Percentiles rank a stretch among this genome's conserved stretches.
Conservation (phyloP, 2,329 filamentous ascomycete species). For the Acrodontium crateriforme region DNA sequence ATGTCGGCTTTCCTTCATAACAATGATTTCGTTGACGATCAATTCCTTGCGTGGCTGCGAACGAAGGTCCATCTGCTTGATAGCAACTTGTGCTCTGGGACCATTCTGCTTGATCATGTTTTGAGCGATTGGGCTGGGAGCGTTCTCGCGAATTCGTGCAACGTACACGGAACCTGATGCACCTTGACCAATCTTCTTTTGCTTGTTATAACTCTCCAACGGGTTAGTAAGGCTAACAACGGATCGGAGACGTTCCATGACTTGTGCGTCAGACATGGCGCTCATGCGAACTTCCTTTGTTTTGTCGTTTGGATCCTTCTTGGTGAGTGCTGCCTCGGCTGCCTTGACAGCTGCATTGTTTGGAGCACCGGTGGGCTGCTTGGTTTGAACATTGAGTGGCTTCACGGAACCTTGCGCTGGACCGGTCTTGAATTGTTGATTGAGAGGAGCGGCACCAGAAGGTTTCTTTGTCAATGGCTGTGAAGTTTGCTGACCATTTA, state of each 20-base stretch:
- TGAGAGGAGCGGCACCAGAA: conserved; percentile 10
- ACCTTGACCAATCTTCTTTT: conserved; percentile 98
- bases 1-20: conserved; percentile 99
- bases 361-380: conserved; percentile 35
- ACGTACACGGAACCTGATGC: conserved; percentile 97
- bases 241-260: conserved; percentile 89
- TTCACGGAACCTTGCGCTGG: conserved; percentile 24
- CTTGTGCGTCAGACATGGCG: conserved; percentile 91
- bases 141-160: conserved; percentile 81
- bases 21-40: conserved; percentile 98
- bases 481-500: conserved; percentile 11
- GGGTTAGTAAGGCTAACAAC: conserved; percentile 94
- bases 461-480: conserved; percentile 18
- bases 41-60: conserved; percentile 95
- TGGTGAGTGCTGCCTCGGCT: conserved; percentile 75
- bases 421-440: conserved; percentile 13
- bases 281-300: conserved; percentile 93
- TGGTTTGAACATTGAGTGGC: conserved; percentile 39
- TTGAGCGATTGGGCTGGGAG: conserved; percentile 65
- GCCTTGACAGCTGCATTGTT: conserved; percentile 64
- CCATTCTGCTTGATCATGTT: conserved; percentile 69
- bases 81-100: conserved; percentile 76
- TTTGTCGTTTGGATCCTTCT: conserved; percentile 54
- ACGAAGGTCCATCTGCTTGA: conserved; percentile 98
- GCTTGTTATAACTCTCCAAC: conserved; percentile 91